Evolutionary conservation across 352 stramenopile species (phyloP).

Genomic region (Pythium inflatum): DNA sequence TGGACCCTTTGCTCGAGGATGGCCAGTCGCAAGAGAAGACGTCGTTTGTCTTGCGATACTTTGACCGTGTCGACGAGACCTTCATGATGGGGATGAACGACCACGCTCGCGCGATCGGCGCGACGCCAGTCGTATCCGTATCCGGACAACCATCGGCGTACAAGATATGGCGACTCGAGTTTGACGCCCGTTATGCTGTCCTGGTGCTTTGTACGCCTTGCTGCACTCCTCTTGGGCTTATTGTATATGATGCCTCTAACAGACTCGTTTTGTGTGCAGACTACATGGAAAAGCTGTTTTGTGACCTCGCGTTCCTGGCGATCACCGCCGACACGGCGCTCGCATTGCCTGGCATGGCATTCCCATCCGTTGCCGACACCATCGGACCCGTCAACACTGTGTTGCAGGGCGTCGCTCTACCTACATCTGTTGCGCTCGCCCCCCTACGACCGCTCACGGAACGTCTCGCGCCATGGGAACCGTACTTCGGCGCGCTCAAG

Average conservation of each 20-base stretch:
- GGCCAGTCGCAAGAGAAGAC: slow-evolving; percentile 41
- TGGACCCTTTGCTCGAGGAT: slow-evolving; percentile 14
- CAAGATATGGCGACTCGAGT: slow-evolving; percentile 77
- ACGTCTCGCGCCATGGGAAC: slow-evolving; percentile 45
- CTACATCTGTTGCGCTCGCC: slow-evolving; percentile 23
- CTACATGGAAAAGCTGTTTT: slow-evolving; percentile 23
- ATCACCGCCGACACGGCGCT: slow-evolving; percentile 17
- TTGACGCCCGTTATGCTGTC: slow-evolving; percentile 69
- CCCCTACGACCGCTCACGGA: slow-evolving; percentile 19
- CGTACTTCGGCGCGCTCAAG: slow-evolving; percentile 41
- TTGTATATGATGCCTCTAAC: too few species aligned
- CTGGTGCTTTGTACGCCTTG: slow-evolving; percentile 60
- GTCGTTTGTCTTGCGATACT: slow-evolving; percentile 61
- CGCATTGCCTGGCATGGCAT: slow-evolving; percentile 10
- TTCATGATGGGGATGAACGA: slow-evolving; percentile 24
- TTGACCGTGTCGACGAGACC: slow-evolving; percentile 51
- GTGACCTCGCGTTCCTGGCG: slow-evolving; percentile 21
- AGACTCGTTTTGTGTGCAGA: slow-evolving; percentile 7
- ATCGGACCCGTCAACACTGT: slow-evolving; percentile 23
- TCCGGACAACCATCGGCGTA: neutral
- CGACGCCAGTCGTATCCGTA: neutral
- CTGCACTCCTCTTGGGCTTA: too few species aligned
- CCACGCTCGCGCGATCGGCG: slow-evolving; percentile 11
- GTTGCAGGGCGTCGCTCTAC: slow-evolving; percentile 69
- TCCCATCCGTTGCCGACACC: slow-evolving; percentile 11